Conservation (phyloP, 495 filamentous ascomycete genomes). For the Penicillium samsonianum region DNA sequence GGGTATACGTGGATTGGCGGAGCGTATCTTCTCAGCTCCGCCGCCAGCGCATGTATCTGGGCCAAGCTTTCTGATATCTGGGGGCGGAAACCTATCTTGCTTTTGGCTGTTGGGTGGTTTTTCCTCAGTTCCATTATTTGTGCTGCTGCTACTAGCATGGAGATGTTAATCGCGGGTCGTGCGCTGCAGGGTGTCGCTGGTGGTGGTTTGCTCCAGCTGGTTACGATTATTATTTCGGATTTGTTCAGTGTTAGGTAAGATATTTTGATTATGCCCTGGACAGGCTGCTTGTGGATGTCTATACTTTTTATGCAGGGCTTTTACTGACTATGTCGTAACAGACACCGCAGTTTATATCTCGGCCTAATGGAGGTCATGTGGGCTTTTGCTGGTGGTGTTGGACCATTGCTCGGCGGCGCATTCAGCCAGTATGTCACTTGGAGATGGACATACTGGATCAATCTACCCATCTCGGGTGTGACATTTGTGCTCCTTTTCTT, state of each 20-base stretch:
- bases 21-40: constrained; percentile 60
- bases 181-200: constrained; percentile 58
- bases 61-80: constrained; percentile 61
- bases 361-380: constrained; percentile 58
- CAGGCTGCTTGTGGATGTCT: neutral
- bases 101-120: constrained; percentile 48
- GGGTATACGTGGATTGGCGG: constrained; percentile 70
- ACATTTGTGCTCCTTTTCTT: constrained; percentile 59
- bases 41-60: constrained; percentile 57
- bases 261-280: neutral
- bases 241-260: constrained; percentile 58
- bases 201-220: constrained; percentile 54
- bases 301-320: neutral
- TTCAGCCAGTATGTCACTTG: constrained; percentile 64
- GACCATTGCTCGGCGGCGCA: constrained; percentile 68
- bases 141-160: constrained; percentile 50
- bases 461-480: constrained; percentile 60
- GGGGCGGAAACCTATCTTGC: constrained; percentile 57
- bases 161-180: constrained; percentile 56
- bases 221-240: constrained; percentile 58
- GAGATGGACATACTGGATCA: constrained; percentile 75
- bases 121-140: constrained; percentile 49
- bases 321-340: constrained; percentile 18
- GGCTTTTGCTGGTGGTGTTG: constrained; percentile 59
- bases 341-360: constrained; percentile 53